Base-by-base conservation (phyloP, 768 basidiomycete genomes). In the Gautieria morchelliformis region DNA sequence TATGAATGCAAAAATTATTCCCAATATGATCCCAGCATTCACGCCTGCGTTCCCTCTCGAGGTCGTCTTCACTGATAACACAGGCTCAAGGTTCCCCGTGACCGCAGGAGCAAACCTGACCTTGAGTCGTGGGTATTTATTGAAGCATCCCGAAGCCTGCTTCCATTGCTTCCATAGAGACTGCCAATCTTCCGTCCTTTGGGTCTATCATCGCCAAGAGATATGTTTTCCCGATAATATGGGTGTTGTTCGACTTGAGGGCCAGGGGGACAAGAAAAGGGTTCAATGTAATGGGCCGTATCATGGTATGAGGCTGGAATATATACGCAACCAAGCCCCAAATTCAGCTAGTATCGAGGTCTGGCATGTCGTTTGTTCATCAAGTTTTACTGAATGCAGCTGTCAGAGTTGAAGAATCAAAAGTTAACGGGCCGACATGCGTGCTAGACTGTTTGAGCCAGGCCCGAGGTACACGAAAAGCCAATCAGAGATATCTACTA, bases 151-250 rank as follows among this genome's bases (percentile, higher is more conserved):
- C 27, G 5, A 27, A 27, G 27, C 27, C 7, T 27, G 24, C 22
- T 49, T 1, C 4, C 32, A 49, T 49, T 11, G 27, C 32, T 20
- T 30, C 14, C 11, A 20, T 11, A 58, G 56, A 58, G 22, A 52
- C 50, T 19, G 56, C 35, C 27, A 39, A 51, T n/a, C 20, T 42
- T 20, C 56, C 56, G 5, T 17, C 20, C 5, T 40, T 58, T 48
- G 50, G 56, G 42, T 58, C 56, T 2, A 58, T 15, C 15, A 58
- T 58, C 9, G 50, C 56, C 8, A 58, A 11, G 4, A 58, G 48
- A 20, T 52, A 58, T 5, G 49, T 7, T 22, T 37, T 51, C 5
- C 56, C 56, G 15, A 40, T n/a, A 15, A 58, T 58, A 3, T 9
- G 10, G 4, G 55, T 41, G 49, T 51, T 39, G 45, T 33, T 48